Evolutionary conservation across 129 eudicot species (phyloP), one percentile per base, ranked within the genome.

Genomic region (Mikania micrantha): DNA sequence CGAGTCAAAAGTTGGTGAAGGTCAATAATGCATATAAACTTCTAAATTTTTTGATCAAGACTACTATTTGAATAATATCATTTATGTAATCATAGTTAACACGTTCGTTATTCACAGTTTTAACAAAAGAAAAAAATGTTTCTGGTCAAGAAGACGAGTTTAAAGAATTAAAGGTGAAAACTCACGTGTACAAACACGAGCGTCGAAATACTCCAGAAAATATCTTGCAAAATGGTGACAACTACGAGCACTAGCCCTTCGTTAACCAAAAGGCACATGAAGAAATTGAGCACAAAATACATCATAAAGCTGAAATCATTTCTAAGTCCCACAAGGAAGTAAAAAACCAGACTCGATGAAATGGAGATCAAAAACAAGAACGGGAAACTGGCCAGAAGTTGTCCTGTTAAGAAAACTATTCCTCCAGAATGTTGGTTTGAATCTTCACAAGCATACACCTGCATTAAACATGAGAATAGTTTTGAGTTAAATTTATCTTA

Each of bases 361-460:
- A 92, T 80, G 42, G 98, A 85, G 72, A 92, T 83, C 60, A 92
- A 87, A 68, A 92, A 88, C 85, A 92, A 73, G 83, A 92, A 88
- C 1, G 98, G 96, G 32, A 92, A 80, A 49, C 96, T 85, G 54
- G 98, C 88, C 5, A 92, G 47, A 64, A 92, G 74, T 78, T 92
- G 96, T 45, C 98, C 98, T 42, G 77, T 45, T 64, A 92, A 61
- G 79, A 92, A 92, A 58, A 85, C 95, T 0, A 80, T 28, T 72
- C 91, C 80, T 39, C 96, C 96, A 0, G 96, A 88, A 77, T 92
- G 98, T 73, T 38, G 64, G 72, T 88, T 88, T 34, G 85, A 78
- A 64, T 88, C 88, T 79, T 92, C 98, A 80, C 91, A 80, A 19
- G 81, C 74, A 69, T 74, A 92, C 19, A 85, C 84, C 97, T 91